Conservation (phyloP, 2,329 filamentous ascomycete species). For the Cordyceps farinosa region DNA sequence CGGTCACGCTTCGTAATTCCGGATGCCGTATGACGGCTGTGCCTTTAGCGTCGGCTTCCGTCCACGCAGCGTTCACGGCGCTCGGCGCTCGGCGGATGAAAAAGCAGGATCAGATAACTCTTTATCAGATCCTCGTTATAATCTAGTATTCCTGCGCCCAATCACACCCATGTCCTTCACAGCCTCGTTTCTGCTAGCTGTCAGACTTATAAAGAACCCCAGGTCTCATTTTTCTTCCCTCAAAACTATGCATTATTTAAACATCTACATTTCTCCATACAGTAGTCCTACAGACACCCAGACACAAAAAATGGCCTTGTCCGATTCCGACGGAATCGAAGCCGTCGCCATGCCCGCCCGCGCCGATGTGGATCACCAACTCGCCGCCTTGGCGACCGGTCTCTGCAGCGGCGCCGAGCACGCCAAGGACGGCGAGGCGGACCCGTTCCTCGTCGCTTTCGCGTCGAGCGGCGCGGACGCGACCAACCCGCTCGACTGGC, state of each 20-base stretch:
- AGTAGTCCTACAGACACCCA: too few species aligned
- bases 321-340: not conserved
- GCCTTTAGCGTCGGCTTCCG: not conserved
- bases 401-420: not conserved
- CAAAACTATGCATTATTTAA: not conserved
- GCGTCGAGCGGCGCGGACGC: conserved; percentile 27
- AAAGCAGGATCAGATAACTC: not conserved
- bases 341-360: not conserved
- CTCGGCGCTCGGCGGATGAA: not conserved
- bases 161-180: not conserved
- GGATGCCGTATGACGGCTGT: not conserved
- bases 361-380: not conserved
- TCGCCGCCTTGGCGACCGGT: not conserved
- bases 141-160: not conserved
- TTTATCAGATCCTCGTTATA: not conserved
- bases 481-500: conserved; percentile 40
- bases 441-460: conserved; percentile 29
- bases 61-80: not conserved
- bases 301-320: not conserved
- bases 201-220: not conserved
- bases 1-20: conserved; percentile 5
- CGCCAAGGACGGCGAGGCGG: not conserved
- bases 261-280: not conserved
- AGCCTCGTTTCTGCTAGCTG: not conserved
- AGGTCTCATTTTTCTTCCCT: not conserved